A percentile compares a stretch with the other conserved stretches of the same genome.
Conservation (phyloP, 768 basidiomycete species). For the Astraeus odoratus region DNA sequence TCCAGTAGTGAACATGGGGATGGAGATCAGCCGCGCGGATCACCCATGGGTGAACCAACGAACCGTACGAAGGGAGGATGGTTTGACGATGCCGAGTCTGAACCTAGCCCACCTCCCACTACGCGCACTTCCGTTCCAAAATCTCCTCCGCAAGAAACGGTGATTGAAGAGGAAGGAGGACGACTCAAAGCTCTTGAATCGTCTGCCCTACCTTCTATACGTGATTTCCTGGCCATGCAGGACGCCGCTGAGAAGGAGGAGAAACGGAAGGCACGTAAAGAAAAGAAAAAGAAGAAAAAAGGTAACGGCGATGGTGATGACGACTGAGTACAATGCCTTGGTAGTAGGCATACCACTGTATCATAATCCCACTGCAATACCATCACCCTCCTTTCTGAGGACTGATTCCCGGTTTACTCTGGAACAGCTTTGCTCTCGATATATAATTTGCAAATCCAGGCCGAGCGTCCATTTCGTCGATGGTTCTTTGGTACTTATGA, state of each 20-base stretch:
- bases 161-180: slow-evolving; percentile 30
- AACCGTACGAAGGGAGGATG: slow-evolving; percentile 28
- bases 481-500: slow-evolving; percentile 39
- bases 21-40: slow-evolving; percentile 12
- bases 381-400: slow-evolving; percentile 1
- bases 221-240: slow-evolving; percentile 75
- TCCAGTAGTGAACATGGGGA: slow-evolving; percentile 31
- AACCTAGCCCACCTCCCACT: slow-evolving; percentile 6
- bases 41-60: neutral
- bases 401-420: slow-evolving; percentile 9
- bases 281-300: slow-evolving; percentile 54
- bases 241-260: slow-evolving; percentile 55
- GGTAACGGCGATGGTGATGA: slow-evolving; percentile 20
- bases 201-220: slow-evolving; percentile 79
- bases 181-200: slow-evolving; percentile 71
- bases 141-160: slow-evolving; percentile 9
- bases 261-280: slow-evolving; percentile 69
- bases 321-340: slow-evolving; percentile 19
- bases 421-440: slow-evolving; percentile 42
- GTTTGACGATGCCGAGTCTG: slow-evolving; percentile 38
- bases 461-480: slow-evolving; percentile 72
- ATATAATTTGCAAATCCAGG: slow-evolving; percentile 56
- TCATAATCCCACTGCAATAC: slow-evolving; percentile 2
- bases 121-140: slow-evolving; percentile 6
- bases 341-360: slow-evolving; percentile 1